Percentiles rank a stretch among this genome's conserved stretches.
Evolutionary conservation across 345 rosid species (phyloP).

Genomic region (Stellera chamaejasme): DNA sequence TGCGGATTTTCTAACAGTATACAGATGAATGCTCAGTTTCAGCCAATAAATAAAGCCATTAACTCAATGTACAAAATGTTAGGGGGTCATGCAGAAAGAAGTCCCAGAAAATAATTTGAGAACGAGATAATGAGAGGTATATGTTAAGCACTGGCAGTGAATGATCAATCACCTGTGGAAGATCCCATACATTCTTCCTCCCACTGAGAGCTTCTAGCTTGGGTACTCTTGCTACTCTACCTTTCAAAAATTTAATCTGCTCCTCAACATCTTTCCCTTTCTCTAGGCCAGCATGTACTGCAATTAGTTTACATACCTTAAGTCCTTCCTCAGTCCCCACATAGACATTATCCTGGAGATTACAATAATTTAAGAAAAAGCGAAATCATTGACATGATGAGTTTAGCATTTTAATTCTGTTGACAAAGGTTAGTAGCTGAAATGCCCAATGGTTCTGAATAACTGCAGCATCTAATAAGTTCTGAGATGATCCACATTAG

Average conservation of each 20-base stretch:
- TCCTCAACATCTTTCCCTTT: conserved; percentile 41
- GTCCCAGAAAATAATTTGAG: background rate
- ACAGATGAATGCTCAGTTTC: background rate
- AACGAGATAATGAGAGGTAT: background rate
- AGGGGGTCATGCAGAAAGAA: background rate
- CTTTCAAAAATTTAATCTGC: conserved; percentile 49
- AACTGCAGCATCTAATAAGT: background rate
- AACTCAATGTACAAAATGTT: background rate
- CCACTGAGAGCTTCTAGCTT: conserved; percentile 61
- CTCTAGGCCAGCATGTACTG: conserved; percentile 75
- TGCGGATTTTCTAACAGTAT: conserved; percentile 9
- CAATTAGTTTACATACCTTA: conserved; percentile 56
- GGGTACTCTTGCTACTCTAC: conserved; percentile 46
- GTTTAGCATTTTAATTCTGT: background rate
- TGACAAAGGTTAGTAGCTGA: background rate
- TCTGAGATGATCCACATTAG: background rate
- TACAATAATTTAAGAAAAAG: background rate
- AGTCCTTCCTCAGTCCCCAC: conserved; percentile 42
- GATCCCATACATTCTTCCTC: conserved; percentile 68
- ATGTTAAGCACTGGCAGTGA: background rate
- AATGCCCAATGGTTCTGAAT: background rate
- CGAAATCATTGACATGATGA: background rate
- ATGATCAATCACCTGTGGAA: conserved; percentile 44
- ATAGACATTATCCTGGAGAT: conserved; percentile 55
- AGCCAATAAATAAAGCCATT: background rate